Evolutionary conservation across 805 yeast genomes (phyloP).

Genomic region (Cyberlindnera maclurae): DNA sequence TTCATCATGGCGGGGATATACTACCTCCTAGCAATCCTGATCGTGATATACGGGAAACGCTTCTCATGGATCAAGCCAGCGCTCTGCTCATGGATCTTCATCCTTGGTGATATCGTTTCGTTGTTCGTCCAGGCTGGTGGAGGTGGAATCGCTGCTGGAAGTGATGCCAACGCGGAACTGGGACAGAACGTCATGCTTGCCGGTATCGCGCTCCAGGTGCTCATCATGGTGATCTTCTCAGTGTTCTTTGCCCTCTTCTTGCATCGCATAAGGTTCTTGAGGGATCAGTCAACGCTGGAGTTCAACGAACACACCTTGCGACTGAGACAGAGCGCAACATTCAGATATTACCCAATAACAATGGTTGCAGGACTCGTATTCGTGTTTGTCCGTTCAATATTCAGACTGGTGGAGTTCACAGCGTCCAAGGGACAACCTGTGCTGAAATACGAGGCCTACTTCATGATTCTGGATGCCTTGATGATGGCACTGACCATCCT

Average conservation of each 20-base stretch:
- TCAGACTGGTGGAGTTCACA: slow-evolving; percentile 64
- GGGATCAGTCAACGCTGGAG: slow-evolving; percentile 2
- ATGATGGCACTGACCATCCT: slow-evolving; percentile 49
- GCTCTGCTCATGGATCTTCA: slow-evolving; percentile 45
- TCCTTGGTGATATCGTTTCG: slow-evolving; percentile 59
- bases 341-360: slow-evolving; percentile 34
- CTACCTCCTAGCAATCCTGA: slow-evolving; percentile 58
- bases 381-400: slow-evolving; percentile 61
- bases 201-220: slow-evolving; percentile 72
- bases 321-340: slow-evolving; percentile 5
- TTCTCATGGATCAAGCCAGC: slow-evolving; percentile 39
- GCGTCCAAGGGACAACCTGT: slow-evolving; percentile 68
- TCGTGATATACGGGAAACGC: slow-evolving; percentile 51
- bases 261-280: slow-evolving; percentile 24
- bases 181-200: slow-evolving; percentile 68
- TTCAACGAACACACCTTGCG: slow-evolving; percentile 4
- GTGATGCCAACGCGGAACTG: slow-evolving; percentile 26
- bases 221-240: slow-evolving; percentile 55
- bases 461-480: slow-evolving; percentile 56
- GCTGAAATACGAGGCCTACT: slow-evolving; percentile 52
- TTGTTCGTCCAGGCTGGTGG: slow-evolving; percentile 66
- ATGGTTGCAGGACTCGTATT: slow-evolving; percentile 42
- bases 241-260: slow-evolving; percentile 42
- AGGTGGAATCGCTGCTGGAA: slow-evolving; percentile 61
- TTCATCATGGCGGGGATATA: slow-evolving; percentile 81